Base-by-base conservation (phyloP, 106 monocot genomes). In the Dendrobium catenatum region DNA sequence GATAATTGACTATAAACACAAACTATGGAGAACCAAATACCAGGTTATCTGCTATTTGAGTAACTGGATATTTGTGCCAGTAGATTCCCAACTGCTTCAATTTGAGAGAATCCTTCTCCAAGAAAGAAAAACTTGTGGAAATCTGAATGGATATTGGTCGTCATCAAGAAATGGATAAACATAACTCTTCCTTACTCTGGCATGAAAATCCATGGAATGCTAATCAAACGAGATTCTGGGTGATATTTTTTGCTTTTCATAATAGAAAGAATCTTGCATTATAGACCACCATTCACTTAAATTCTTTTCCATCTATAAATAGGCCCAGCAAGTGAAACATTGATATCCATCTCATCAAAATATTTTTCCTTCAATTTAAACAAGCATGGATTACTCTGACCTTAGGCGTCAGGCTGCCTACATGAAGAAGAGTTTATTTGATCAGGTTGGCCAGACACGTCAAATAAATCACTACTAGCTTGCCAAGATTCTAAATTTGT, bases 361-460 rank as follows among this genome's bases (percentile, higher is more conserved):
- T 20, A 43, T 43, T 44, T 44, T 37, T 44, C n/a, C 74, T 20
- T 75, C 20, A 18, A 16, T 43, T 44, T 20, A n/a, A 66, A 75
- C 74, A 48, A 64, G 78, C 47, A 96, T 96, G 96, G 96, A 93
- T 55, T 86, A 88, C 67, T 85, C 92, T 55, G 83, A 79, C 82
- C 56, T 88, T 80, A 82, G 81, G 26, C 89, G 93, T 44, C 96
- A 94, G 77, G 89, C 88, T 84, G 86, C 90, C 42, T 81, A 61
- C 80, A 76, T 90, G 80, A 97, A 88, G 85, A 92, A 91, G 84
- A 83, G 76, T 73, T 90, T 97, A 75, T 94, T 97, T 87, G 92
- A 97, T 86, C 92, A 97, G 96, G 94, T 92, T 75, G 18, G 48
- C 84, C 7, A 82, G 0, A 72, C 72, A 43, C 20, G 15, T 72